Conservation (phyloP, 805 yeast genomes). For the Candida nonsorbophila region DNA sequence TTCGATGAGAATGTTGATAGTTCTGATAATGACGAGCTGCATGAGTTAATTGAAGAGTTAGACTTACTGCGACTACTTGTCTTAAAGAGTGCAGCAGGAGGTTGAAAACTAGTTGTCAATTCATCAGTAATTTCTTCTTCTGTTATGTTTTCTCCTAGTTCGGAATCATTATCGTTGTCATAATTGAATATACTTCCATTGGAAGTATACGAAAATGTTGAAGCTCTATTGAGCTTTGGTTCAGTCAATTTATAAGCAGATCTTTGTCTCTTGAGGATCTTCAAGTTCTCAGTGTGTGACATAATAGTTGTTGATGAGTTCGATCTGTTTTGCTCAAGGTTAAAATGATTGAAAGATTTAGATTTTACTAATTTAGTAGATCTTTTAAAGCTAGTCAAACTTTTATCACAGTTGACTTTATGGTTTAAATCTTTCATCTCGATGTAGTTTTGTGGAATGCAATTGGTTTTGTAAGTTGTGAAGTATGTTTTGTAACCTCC, state of each 20-base stretch:
- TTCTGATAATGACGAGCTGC: conserved; percentile 16
- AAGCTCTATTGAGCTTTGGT: conserved; percentile 14
- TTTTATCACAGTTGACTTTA: conserved; percentile 39
- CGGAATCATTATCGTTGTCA: neutral
- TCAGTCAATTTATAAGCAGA: conserved; percentile 9
- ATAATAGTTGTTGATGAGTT: conserved; percentile 25
- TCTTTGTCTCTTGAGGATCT: conserved; percentile 27
- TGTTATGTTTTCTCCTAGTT: neutral
- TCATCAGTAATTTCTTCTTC: neutral
- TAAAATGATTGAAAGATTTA: conserved; percentile 27
- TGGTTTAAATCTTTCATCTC: conserved; percentile 62
- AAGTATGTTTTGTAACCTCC: conserved; percentile 89
- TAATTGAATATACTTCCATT: neutral
- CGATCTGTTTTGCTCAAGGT: conserved; percentile 17
- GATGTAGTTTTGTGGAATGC: conserved; percentile 75
- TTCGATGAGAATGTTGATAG: conserved; percentile 11
- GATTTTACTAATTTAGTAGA: conserved; percentile 38
- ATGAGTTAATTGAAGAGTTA: conserved; percentile 10
- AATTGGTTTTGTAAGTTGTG: conserved; percentile 49
- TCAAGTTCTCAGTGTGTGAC: conserved; percentile 19
- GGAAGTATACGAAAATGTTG: conserved; percentile 16
- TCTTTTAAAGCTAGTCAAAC: conserved; percentile 38
- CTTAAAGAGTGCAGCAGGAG: conserved; percentile 22
- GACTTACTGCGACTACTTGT: conserved; percentile 10
- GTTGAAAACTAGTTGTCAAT: conserved; percentile 12